Conservation (phyloP, 306 rosid genomes). For the Quercus wislizeni region DNA sequence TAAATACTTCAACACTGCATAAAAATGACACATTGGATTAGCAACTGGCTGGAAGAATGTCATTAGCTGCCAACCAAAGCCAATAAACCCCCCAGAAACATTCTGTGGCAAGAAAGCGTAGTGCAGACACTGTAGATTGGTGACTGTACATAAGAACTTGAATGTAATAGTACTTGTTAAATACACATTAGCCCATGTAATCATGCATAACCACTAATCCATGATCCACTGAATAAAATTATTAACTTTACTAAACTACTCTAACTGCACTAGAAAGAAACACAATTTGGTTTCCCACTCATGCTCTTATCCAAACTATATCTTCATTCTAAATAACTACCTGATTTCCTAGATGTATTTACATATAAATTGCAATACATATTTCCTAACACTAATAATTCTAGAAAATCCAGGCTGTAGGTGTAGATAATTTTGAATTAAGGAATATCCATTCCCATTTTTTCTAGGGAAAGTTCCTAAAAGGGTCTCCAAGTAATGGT, state of each 20-base stretch:
- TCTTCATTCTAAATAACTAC: background rate
- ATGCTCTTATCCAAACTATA: background rate
- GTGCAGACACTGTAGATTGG: too few species aligned
- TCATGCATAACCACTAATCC: background rate
- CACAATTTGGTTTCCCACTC: background rate
- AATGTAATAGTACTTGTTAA: too few species aligned
- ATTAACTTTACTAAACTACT: background rate
- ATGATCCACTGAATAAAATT: background rate
- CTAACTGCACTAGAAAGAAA: background rate
- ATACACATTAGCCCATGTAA: background rate
- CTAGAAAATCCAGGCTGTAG: background rate
- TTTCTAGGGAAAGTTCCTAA: too few species aligned
- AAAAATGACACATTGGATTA: conserved; percentile 12
- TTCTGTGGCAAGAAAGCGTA: too few species aligned
- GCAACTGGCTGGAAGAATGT: conserved; percentile 9
- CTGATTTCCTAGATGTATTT: background rate
- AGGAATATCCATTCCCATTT: background rate
- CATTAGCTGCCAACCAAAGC: too few species aligned
- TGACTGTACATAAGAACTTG: too few species aligned
- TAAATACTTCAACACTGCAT: conserved; percentile 38
- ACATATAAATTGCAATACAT: background rate
- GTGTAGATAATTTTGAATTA: too few species aligned
- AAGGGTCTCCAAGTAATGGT: background rate
- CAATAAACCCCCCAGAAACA: too few species aligned
- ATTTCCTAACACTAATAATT: background rate